Percentiles rank a stretch among this genome's conserved stretches.
Evolutionary conservation across 2,329 filamentous ascomycete genomes (phyloP).

Genomic region (Alternaria novae-zelandiae): DNA sequence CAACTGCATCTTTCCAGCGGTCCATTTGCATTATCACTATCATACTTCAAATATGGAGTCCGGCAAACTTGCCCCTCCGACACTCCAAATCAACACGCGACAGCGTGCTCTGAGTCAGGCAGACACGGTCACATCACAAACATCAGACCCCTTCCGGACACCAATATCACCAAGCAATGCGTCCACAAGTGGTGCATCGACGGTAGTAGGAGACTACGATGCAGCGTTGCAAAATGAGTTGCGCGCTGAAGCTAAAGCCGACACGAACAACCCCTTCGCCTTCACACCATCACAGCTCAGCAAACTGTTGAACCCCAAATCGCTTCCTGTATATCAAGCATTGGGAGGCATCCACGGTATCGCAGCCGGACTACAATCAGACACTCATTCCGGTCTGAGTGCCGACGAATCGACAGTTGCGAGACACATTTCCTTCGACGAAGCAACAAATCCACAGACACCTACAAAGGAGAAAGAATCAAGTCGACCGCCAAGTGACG

Average conservation of each 20-base stretch:
- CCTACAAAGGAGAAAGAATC: constrained; percentile 27
- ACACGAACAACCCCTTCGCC: constrained; percentile 58
- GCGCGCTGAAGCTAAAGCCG: constrained; percentile 34
- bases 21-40: neutral
- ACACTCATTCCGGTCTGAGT: constrained; percentile 57
- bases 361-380: constrained; percentile 58
- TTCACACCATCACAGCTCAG: constrained; percentile 62
- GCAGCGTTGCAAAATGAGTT: constrained; percentile 31
- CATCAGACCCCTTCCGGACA: constrained; percentile 32
- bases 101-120: constrained; percentile 32
- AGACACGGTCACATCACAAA: constrained; percentile 33
- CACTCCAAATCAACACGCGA: constrained; percentile 34
- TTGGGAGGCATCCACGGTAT: constrained; percentile 63
- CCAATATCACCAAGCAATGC: constrained; percentile 33
- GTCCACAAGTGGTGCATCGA: constrained; percentile 26
- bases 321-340: constrained; percentile 56
- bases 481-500: constrained; percentile 20
- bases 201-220: constrained; percentile 41
- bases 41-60: constrained; percentile 24
- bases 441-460: constrained; percentile 53
- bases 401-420: constrained; percentile 57
- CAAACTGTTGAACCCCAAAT: constrained; percentile 61
- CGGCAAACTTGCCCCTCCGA: constrained; percentile 34
- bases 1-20: neutral
- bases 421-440: constrained; percentile 57